Evolutionary conservation across 768 basidiomycete species (phyloP).

Genomic region (Mycena amicta): DNA sequence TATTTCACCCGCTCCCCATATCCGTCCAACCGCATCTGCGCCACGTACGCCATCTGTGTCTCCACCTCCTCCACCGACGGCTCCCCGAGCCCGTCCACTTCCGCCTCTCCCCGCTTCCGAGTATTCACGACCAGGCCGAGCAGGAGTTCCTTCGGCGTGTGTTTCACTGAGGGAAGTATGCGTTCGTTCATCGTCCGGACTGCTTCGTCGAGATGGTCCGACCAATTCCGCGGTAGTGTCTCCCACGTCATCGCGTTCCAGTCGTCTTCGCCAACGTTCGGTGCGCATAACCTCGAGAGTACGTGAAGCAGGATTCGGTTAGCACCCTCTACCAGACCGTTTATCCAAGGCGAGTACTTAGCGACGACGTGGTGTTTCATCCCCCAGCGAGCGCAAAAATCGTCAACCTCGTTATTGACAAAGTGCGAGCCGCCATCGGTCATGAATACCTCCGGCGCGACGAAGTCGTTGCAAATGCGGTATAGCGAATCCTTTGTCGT

Average conservation of each 20-base stretch:
- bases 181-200: not conserved
- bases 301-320: constrained; percentile 26
- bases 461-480: constrained; percentile 15
- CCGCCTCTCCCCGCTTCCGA: not conserved
- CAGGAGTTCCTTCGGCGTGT: not conserved
- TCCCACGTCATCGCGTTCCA: constrained; percentile 2
- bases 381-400: constrained; percentile 17
- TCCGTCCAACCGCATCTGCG: not conserved
- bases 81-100: not conserved
- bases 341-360: constrained; percentile 18
- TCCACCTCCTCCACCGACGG: not conserved
- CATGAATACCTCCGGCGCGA: constrained; percentile 25
- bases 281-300: constrained; percentile 24
- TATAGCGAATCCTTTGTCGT: not conserved
- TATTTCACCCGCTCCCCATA: not conserved
- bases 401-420: constrained; percentile 19
- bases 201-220: constrained; percentile 26
- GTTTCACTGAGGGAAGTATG: not conserved
- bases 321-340: constrained; percentile 30
- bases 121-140: not conserved
- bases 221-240: constrained; percentile 25
- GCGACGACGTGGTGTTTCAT: constrained; percentile 28
- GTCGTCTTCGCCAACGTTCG: constrained; percentile 21
- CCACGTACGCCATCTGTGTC: not conserved
- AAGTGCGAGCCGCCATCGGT: constrained; percentile 34